A percentile compares a stretch with the other conserved stretches of the same genome.
Conservation (phyloP, 768 basidiomycete genomes). For the Pholiota microspora region DNA sequence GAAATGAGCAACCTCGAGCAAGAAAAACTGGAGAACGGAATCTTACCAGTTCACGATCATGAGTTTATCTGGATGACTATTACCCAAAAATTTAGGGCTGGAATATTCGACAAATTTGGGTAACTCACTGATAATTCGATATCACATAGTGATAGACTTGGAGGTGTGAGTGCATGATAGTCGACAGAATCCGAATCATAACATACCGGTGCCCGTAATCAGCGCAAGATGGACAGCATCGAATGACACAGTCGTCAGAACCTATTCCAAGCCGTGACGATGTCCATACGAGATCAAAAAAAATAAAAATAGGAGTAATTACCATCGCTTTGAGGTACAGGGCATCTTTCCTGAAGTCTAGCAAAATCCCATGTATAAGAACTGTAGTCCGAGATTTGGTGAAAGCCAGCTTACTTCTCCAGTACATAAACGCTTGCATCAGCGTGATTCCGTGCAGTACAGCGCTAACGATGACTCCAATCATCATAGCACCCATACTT, state of each 20-base stretch:
- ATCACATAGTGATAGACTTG: constrained; percentile 51
- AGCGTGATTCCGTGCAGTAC: constrained; percentile 43
- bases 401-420: constrained; percentile 24
- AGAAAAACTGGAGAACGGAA: background rate
- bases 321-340: constrained; percentile 42
- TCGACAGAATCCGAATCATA: background rate
- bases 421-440: constrained; percentile 50
- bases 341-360: constrained; percentile 38
- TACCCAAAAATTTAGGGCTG: background rate
- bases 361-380: background rate
- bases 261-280: constrained; percentile 24
- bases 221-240: constrained; percentile 49
- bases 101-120: background rate
- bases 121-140: constrained; percentile 34
- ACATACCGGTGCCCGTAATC: constrained; percentile 44
- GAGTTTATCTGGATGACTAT: constrained; percentile 24
- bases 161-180: background rate
- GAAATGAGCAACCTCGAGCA: background rate
- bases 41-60: constrained; percentile 25
- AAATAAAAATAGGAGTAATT: constrained; percentile 9
- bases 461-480: constrained; percentile 37
- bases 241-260: constrained; percentile 35
- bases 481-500: constrained; percentile 44
- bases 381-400: background rate
- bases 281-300: background rate